phyloP scores from a whole-genome alignment of 2,329 filamentous ascomycete genomes.

The Cladosporium sp. region DNA sequence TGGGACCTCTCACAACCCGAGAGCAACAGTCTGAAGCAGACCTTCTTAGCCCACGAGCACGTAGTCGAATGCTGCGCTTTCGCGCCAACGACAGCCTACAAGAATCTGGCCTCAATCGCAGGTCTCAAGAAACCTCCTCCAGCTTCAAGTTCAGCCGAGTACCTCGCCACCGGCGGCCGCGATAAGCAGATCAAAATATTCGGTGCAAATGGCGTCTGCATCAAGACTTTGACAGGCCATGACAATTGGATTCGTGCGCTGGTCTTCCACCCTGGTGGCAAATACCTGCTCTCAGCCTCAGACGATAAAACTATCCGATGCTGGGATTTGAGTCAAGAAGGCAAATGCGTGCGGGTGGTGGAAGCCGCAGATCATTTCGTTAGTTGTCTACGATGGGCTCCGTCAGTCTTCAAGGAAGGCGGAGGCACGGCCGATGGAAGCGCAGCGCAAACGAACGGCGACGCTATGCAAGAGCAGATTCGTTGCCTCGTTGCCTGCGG shows the following conservation, averaged over 20 bases:
- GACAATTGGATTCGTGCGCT: conserved; percentile 90
- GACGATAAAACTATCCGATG: conserved; percentile 92
- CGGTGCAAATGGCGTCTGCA: conserved; percentile 77
- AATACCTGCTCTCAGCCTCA: conserved; percentile 77
- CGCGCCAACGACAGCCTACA: conserved; percentile 73
- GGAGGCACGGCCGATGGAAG: conserved; percentile 18
- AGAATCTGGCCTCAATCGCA: conserved; percentile 70
- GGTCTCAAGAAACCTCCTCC: conserved; percentile 79
- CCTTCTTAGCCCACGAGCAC: conserved; percentile 82
- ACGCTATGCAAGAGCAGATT: conserved; percentile 54
- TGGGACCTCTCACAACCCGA: conserved; percentile 81
- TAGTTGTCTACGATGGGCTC: conserved; percentile 83
- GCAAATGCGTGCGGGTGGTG: conserved; percentile 80
- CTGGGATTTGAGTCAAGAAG: conserved; percentile 90
- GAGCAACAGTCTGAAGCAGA: conserved; percentile 57
- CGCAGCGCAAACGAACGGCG: conserved; percentile 40
- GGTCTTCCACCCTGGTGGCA: conserved; percentile 86
- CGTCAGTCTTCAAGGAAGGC: conserved; percentile 62
- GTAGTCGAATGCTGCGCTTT: conserved; percentile 81
- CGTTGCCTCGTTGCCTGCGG: conserved; percentile 84
- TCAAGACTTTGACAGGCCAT: conserved; percentile 81
- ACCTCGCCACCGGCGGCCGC: conserved; percentile 80
- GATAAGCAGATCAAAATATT: conserved; percentile 90
- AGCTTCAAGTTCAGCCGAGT: conserved; percentile 72
- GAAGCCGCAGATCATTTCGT: conserved; percentile 76